Evolutionary conservation across 2,329 filamentous ascomycete species (phyloP), one percentile per base, ranked within the genome.

Genomic region (Dichotomopilus funicola): DNA sequence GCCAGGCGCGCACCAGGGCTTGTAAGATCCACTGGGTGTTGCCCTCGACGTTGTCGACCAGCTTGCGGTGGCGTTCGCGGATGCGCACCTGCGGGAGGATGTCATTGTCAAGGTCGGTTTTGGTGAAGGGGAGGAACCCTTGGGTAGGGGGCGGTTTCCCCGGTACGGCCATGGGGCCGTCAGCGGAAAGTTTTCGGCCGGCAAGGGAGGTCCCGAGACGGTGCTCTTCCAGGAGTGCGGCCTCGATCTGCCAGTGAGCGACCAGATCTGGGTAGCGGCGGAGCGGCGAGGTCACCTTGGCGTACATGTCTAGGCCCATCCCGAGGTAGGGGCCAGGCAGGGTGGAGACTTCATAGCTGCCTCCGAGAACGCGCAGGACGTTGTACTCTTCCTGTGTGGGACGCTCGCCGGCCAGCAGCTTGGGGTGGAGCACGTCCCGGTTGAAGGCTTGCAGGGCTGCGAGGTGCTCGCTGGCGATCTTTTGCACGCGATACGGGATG

Each of bases 161-260:
- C 37, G 13, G 4, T 36, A 40, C 27, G 34, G 46, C n/a, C 37
- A 47, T 36, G 11, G 19, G 43, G 40, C 8, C 34, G 13, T 19
- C 36, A 36, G 5, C 12, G 37, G 31, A 33, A 3, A 38, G 47
- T n/a, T 51, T 27, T 5, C 51, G 38, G 41, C 38, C 43, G 38
- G 68, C 61, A 5, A 77, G 67, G 31, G 68, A 67, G n/a, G 62
- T 51, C 40, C 70, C 70, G 8, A 63, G 62, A 41, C 65, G 68
- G 37, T 65, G 60, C 66, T 79, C 77, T 60, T 76, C 71, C 7
- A 72, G 63, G 36, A 87, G 70, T 8, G 80, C 77, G 2, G 78
- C 78, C 63, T 85, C 78, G 59, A 87, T 80, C 67, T 87, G 83
- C 81, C 82, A 87, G 69, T 87, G 83, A 1, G 80, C 76, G 36